phyloP scores from a whole-genome alignment of 1,139 yeast genomes.

The Saccharomyces hybrid region DNA sequence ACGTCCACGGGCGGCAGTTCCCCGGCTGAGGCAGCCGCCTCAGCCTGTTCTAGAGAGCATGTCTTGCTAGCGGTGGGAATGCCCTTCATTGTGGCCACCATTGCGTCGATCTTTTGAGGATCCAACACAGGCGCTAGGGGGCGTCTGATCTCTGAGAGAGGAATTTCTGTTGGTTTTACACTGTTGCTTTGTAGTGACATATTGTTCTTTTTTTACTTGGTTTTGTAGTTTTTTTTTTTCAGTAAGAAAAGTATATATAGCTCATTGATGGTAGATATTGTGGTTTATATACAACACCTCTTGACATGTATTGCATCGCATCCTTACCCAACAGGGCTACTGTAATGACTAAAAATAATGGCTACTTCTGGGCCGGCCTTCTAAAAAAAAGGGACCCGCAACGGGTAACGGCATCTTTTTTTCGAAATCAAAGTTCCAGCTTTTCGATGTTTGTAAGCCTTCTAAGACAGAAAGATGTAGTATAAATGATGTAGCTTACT shows the following conservation, averaged over 20 bases:
- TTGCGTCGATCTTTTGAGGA: constrained; percentile 60
- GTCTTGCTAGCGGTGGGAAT: constrained; percentile 58
- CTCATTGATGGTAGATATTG: not conserved
- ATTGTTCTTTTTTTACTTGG: constrained; percentile 1
- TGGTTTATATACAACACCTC: not conserved
- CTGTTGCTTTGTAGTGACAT: constrained; percentile 45
- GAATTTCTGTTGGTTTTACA: constrained; percentile 47
- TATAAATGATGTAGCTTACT: not conserved
- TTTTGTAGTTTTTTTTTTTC: not conserved
- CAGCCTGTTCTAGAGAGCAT: constrained; percentile 45
- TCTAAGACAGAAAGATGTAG: not conserved
- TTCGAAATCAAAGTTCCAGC: not conserved
- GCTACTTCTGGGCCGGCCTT: not conserved
- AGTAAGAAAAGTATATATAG: not conserved
- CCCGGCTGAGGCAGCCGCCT: constrained; percentile 35
- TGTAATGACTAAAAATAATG: not conserved
- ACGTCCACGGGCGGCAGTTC: constrained; percentile 76
- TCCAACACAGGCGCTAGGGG: constrained; percentile 84
- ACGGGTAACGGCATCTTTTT: not conserved
- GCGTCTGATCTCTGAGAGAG: constrained; percentile 57
- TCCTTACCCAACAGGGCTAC: not conserved
- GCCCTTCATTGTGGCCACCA: constrained; percentile 69
- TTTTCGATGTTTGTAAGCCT: not conserved
- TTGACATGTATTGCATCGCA: not conserved
- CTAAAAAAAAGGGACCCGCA: not conserved